Conservation (phyloP, 2,329 filamentous ascomycete genomes). For the Dichotomopilus funicola region DNA sequence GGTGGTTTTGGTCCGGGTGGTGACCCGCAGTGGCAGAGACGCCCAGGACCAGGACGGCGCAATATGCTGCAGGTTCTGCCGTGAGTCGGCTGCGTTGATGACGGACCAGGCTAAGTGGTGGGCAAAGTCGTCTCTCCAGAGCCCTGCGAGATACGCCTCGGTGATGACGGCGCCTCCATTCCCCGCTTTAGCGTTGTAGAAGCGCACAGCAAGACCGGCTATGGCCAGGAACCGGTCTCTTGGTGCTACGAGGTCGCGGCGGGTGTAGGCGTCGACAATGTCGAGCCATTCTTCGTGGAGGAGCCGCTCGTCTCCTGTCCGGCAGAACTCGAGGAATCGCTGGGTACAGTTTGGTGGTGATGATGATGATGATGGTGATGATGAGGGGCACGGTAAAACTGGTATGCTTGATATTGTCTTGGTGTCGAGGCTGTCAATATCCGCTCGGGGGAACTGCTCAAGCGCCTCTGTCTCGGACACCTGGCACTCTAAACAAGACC, state of each 20-base stretch:
- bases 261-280: conserved; percentile 23
- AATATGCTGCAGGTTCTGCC: conserved; percentile 17
- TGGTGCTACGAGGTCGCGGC: conserved; percentile 20
- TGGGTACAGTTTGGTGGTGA: conserved; percentile 19
- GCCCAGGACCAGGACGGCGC: conserved; percentile 26
- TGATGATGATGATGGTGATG: neutral
- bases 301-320: conserved; percentile 16
- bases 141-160: conserved; percentile 23
- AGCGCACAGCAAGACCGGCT: conserved; percentile 24
- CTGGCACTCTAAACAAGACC: conserved; percentile 23
- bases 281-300: conserved; percentile 25
- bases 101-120: conserved; percentile 24
- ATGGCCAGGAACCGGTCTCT: conserved; percentile 25
- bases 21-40: conserved; percentile 20
- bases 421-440: no score
- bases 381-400: no score
- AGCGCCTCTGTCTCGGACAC: conserved; percentile 17
- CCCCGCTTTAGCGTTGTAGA: conserved; percentile 22
- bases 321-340: conserved; percentile 21
- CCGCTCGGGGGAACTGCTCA: neutral
- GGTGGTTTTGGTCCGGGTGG: conserved; percentile 12
- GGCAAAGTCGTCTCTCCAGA: conserved; percentile 24
- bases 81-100: conserved; percentile 12
- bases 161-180: conserved; percentile 11
- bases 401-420: no score